Base-by-base conservation (phyloP, 371 early-diverging fungal species). In the Mucor lusitanicus region DNA sequence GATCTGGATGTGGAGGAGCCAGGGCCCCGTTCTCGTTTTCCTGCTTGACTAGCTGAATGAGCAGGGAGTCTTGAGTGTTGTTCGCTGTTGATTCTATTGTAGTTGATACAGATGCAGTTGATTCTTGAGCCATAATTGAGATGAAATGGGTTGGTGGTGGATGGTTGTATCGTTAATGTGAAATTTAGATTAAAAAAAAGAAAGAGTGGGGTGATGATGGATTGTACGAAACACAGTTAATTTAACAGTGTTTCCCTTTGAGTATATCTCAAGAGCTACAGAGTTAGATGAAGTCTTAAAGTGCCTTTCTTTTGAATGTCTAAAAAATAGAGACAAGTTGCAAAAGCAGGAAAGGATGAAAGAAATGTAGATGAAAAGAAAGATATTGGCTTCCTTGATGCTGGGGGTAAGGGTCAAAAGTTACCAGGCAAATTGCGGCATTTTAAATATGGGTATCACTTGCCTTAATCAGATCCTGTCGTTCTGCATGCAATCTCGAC, bases 371-470 rank as follows among this genome's bases (percentile, higher is more conserved):
- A 50, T 25, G 50, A 50, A 50, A 50, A 50, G 25, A 19, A 50
- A 50, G 50, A 25, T 50, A 44, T 44, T 44, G 19, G 19, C 19
- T 27, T 53, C 53, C 3, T 25, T 27, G 55, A 27, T 55, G 40
- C 60, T 60, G 60, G 60, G 60, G 60, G 60, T 44, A 60, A 60
- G 59, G 60, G 60, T 42, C 44, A 60, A 60, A 56, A 58, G 58
- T 58, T 59, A 27, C 40, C 60, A 28, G 44, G 60, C 60, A 60
- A 60, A 60, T 60, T n/a, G 60, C 60, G 60, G 60, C 27, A 42
- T 42, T 60, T 53, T 33, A 62, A 62, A 60, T 8, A 15, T 28
- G 11, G 7, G 27, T 23, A 42, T 37, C 40, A 35, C 21, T 46
- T 39, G n/a, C 35, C 42, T 30, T 30, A 27, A 27, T 60, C 39